Conservation (phyloP, 2,329 filamentous ascomycete genomes). For the Emmonsiellopsis sp. region DNA sequence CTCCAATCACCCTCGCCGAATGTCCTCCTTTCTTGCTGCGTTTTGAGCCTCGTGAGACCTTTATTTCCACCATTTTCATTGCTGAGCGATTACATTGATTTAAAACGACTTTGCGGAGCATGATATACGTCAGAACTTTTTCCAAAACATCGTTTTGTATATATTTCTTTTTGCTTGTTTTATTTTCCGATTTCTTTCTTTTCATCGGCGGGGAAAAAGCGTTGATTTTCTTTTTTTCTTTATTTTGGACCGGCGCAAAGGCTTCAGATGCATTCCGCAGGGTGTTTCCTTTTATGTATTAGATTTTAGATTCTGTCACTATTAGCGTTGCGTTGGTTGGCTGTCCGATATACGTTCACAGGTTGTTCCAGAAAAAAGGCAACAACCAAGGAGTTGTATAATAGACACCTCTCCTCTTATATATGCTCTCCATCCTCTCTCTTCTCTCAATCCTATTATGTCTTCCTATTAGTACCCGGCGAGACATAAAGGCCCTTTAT, state of each 20-base stretch:
- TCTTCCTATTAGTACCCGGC: no score
- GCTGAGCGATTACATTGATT: constrained; percentile 21
- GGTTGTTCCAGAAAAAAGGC: no score
- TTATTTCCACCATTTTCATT: constrained; percentile 8
- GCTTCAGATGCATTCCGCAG: background rate
- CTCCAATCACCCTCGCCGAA: background rate
- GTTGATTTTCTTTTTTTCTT: background rate
- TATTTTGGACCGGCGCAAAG: background rate
- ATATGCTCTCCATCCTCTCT: no score
- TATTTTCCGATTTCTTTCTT: no score
- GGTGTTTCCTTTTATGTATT: background rate
- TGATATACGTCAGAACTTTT: no score
- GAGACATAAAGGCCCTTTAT: no score
- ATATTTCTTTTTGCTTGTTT: background rate
- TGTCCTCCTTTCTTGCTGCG: background rate
- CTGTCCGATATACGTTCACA: no score
- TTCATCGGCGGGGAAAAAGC: background rate
- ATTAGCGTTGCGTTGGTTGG: background rate
- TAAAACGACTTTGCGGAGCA: background rate
- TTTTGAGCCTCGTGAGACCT: background rate
- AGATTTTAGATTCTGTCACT: background rate
- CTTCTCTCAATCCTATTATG: no score
- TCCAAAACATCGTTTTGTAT: background rate
- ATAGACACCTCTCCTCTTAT: no score
- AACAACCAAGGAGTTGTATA: no score